Conservation (phyloP, 257 asterid genomes). For the Ligustrum vulgare region DNA sequence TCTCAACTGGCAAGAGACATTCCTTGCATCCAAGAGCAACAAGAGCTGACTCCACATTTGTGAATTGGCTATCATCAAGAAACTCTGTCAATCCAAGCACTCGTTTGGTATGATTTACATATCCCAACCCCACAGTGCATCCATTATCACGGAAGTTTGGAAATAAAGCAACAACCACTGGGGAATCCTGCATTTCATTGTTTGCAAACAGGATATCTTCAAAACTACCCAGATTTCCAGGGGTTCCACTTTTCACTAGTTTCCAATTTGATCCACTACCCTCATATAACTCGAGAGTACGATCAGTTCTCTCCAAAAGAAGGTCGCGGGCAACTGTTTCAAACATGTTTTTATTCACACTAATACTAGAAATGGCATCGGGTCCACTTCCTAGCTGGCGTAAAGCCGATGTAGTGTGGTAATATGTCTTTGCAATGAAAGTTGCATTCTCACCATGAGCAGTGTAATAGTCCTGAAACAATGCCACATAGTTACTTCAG, state of each 20-base stretch:
- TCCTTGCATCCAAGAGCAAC: constrained; percentile 98
- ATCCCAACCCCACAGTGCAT: constrained; percentile 78
- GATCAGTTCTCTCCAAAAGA: constrained; percentile 92
- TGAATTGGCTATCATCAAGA: constrained; percentile 90
- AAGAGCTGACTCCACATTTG: constrained; percentile 86
- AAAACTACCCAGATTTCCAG: constrained; percentile 87
- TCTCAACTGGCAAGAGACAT: constrained; percentile 75
- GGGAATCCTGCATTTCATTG: constrained; percentile 95
- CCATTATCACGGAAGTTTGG: constrained; percentile 72
- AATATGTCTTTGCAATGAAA: constrained; percentile 85
- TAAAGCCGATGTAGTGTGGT: constrained; percentile 91
- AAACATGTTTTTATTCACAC: constrained; percentile 86
- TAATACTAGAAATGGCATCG: constrained; percentile 80
- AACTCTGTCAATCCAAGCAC: constrained; percentile 87
- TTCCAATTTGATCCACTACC: constrained; percentile 89
- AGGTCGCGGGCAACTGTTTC: constrained; percentile 79
- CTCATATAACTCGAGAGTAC: constrained; percentile 77
- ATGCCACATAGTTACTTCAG: background rate
- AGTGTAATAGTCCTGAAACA: constrained; percentile 76
- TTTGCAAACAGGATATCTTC: constrained; percentile 91
- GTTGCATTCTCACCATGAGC: constrained; percentile 88
- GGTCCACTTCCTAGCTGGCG: constrained; percentile 84
- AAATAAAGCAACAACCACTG: constrained; percentile 65
- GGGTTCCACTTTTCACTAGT: constrained; percentile 79
- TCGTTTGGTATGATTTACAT: constrained; percentile 75